Base-by-base conservation (phyloP, 139 green algal genomes). In the Nannochloris sp. region DNA sequence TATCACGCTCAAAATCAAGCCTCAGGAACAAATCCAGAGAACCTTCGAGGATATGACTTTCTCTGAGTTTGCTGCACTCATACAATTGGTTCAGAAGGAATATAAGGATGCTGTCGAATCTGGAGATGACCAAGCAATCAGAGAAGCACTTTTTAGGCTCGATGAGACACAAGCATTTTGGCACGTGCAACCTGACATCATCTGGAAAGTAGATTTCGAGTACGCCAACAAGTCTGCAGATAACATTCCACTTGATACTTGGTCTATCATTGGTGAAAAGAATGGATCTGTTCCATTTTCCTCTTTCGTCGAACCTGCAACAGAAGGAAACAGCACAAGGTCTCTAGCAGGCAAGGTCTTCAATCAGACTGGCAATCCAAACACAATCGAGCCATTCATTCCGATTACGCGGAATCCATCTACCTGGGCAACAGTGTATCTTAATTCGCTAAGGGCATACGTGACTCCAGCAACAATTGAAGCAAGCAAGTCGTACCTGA, bases 121-220 rank as follows among this genome's bases (percentile, higher is more conserved):
- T 12, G 50, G 56, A 16, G 49, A 70, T 26, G 33, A 28, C n/a
- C 30, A 69, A 26, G 58, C 26, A 43, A 55, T 65, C 23, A 48
- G 13, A 16, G 26, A 23, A 36, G 61, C 60, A 20, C 25, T 70
- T 36, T 20, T 33, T 20, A 43, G 40, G 45, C 12, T 85, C 13
- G 66, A 83, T 55, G 68, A 83, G 69, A 83, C 71, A 16, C 71
- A 85, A 61, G 59, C 61, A 6, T 57, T 72, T 36, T 76, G 70
- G 70, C 66, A 67, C 44, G 66, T 78, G 49, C 64, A 65, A 11
- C 63, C n/a, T 17, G 30, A 49, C 20, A 5, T 74, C 9, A 30
- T 72, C 3, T 75, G 60, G 61, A 11, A 60, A 10, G 46, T 62
- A 5, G 63, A 71, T 60, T 84, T 70, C 62, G 30, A 68, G 5